Evolutionary conservation across 768 basidiomycete species (phyloP).

Genomic region (Solioccasus polychromus): DNA sequence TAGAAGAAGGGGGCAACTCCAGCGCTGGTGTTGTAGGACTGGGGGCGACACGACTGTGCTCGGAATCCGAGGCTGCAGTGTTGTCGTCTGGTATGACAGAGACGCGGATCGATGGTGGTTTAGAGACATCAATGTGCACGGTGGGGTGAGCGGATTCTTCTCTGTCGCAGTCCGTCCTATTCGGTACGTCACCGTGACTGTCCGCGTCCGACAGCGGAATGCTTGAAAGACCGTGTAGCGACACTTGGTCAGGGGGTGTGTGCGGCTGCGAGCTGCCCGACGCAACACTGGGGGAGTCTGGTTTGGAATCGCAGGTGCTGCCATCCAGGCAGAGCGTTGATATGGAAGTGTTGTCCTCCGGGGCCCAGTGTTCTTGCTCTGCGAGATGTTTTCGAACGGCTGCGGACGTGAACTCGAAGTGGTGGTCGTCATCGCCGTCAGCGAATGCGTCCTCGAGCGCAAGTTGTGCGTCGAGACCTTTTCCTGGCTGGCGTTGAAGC

Average conservation of each 20-base stretch:
- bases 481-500: constrained; percentile 25
- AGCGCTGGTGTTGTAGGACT: constrained; percentile 9
- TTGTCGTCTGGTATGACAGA: constrained; percentile 6
- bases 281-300: constrained; percentile 13
- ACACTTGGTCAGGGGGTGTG: constrained; percentile 15
- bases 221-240: constrained; percentile 19
- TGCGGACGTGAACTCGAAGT: constrained; percentile 55
- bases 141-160: constrained; percentile 33
- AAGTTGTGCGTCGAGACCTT: constrained; percentile 26
- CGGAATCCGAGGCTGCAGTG: neutral
- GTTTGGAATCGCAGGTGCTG: constrained; percentile 16
- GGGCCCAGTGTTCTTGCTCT: constrained; percentile 40
- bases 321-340: constrained; percentile 58
- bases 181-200: neutral
- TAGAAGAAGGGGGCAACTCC: constrained; percentile 29
- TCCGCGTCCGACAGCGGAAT: constrained; percentile 22
- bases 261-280: constrained; percentile 23
- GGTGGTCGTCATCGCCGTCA: constrained; percentile 49
- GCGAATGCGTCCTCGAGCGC: constrained; percentile 71
- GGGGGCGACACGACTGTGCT: neutral
- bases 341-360: constrained; percentile 45
- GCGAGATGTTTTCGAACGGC: constrained; percentile 63
- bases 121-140: constrained; percentile 45
- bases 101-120: constrained; percentile 32
- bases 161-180: constrained; percentile 1